Conservation (phyloP, 495 filamentous ascomycete species). For the Amorphotheca resinae region DNA sequence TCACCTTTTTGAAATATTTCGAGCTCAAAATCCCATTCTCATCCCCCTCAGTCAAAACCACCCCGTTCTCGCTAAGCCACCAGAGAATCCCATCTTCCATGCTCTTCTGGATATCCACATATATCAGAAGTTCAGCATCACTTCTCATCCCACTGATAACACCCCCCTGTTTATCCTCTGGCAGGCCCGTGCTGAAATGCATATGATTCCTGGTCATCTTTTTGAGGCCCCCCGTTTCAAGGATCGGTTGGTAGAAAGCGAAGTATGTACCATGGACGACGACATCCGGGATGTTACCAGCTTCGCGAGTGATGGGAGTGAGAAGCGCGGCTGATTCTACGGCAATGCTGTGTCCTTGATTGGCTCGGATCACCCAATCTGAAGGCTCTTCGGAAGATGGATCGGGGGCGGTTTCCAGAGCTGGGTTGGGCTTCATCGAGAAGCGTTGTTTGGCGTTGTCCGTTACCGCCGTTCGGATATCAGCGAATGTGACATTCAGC, state of each 20-base stretch:
- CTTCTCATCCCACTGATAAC: constrained; percentile 81
- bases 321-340: constrained; percentile 59
- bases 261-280: constrained; percentile 87
- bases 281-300: constrained; percentile 40
- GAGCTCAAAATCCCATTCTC: constrained; percentile 31
- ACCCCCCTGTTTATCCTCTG: constrained; percentile 22
- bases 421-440: constrained; percentile 37
- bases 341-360: constrained; percentile 74
- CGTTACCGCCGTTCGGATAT: constrained; percentile 57
- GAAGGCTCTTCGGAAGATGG: constrained; percentile 32
- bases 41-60: constrained; percentile 42
- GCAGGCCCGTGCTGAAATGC: constrained; percentile 67
- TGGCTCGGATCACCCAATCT: constrained; percentile 82
- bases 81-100: constrained; percentile 56
- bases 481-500: constrained; percentile 57
- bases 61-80: constrained; percentile 81
- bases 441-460: constrained; percentile 89
- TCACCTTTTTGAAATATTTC: constrained; percentile 39
- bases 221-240: constrained; percentile 59
- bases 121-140: constrained; percentile 68
- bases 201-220: constrained; percentile 76
- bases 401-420: constrained; percentile 23
- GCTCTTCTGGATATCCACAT: constrained; percentile 58
- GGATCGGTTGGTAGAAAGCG: constrained; percentile 58
- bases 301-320: constrained; percentile 42